Percentiles rank a stretch among this genome's conserved stretches.
Evolutionary conservation across 73 alveolate genomes (phyloP).

Genomic region (Symbiodinium pilosum): DNA sequence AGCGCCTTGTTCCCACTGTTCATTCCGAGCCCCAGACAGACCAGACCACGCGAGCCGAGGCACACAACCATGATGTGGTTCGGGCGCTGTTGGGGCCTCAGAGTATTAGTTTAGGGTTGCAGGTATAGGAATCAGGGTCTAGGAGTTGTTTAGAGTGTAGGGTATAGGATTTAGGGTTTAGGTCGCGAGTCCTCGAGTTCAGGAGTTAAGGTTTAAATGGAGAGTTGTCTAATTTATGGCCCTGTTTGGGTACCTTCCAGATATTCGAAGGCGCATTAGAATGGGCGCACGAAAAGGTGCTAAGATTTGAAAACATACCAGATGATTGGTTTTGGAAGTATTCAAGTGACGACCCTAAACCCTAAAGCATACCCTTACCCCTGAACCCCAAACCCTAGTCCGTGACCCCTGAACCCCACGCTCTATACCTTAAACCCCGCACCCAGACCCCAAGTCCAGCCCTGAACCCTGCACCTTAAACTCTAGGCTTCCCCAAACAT

Average conservation of each 20-base stretch:
- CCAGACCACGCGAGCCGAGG: no score
- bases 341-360: not conserved
- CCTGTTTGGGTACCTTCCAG: no score
- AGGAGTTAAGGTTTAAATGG: not conserved
- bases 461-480: not conserved
- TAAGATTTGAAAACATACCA: no score
- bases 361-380: not conserved
- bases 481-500: not conserved
- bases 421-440: not conserved
- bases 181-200: not conserved
- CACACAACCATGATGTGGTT: slow-evolving; percentile 65
- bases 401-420: not conserved
- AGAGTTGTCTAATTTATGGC: no score
- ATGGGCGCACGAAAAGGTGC: no score
- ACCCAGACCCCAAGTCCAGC: no score
- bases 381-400: not conserved
- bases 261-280: no score
- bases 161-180: not conserved
- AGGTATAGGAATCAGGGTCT: no score
- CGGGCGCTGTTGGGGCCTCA: slow-evolving; percentile 14
- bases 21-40: no score
- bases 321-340: no score
- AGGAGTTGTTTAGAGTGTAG: not conserved
- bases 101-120: not conserved
- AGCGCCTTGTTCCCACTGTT: no score